Evolutionary conservation across 768 basidiomycete genomes (phyloP).

Genomic region (Phaeolepiota aurea): DNA sequence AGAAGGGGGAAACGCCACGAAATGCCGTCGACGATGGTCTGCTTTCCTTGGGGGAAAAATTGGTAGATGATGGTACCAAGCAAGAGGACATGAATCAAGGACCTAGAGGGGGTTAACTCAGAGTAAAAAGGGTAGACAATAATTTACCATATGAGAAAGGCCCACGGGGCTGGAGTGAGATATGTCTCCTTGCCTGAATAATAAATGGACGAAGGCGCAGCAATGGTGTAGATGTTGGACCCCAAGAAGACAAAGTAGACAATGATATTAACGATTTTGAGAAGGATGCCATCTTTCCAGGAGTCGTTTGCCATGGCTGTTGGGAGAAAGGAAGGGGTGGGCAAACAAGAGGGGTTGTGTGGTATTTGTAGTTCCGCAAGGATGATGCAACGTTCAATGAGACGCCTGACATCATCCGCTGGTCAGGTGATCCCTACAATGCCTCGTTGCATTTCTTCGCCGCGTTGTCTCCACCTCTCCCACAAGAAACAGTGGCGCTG

Average conservation of each 20-base stretch:
- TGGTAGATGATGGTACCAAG: constrained; percentile 90
- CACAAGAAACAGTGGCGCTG: too few relatives aligned
- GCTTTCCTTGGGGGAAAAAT: constrained; percentile 72
- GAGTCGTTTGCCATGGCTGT: constrained; percentile 39
- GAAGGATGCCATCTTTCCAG: constrained; percentile 75
- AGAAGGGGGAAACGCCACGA: constrained; percentile 90
- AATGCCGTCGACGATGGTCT: constrained; percentile 76
- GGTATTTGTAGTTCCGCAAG: not conserved
- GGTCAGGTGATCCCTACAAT: not conserved
- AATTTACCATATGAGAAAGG: constrained; percentile 80
- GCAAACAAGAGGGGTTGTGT: not conserved
- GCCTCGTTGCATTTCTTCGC: constrained; percentile 1
- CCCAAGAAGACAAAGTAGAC: constrained; percentile 86
- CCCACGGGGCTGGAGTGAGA: constrained; percentile 90
- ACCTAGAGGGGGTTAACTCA: constrained; percentile 34
- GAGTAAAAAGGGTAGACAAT: constrained; percentile 1
- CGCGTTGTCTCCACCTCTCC: not conserved
- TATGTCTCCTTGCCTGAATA: constrained; percentile 78
- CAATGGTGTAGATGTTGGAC: constrained; percentile 82
- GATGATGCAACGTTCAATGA: not conserved
- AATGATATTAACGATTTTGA: constrained; percentile 81
- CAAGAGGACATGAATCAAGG: constrained; percentile 83
- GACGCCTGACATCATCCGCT: not conserved
- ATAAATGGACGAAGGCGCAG: constrained; percentile 66
- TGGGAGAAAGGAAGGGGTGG: constrained; percentile 3